Conservation (phyloP, 768 basidiomycete genomes). For the Russula griseocarnosa region DNA sequence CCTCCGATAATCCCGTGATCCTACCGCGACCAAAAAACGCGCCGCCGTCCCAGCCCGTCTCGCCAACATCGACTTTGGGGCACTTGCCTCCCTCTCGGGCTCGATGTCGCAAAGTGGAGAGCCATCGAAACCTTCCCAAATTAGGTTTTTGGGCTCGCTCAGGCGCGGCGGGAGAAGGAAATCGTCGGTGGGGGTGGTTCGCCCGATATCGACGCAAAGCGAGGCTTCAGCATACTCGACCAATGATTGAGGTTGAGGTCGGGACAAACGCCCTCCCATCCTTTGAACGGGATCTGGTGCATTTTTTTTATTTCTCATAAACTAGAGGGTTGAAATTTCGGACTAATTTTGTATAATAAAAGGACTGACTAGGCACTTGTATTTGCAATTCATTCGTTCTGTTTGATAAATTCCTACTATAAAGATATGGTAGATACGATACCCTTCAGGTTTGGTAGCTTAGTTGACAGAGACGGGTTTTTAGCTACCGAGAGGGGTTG, state of each 20-base stretch:
- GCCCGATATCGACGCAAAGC: constrained; percentile 22
- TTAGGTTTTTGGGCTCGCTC: constrained; percentile 29
- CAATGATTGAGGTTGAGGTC: background rate
- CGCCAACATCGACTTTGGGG: constrained; percentile 16
- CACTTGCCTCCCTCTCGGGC: constrained; percentile 36
- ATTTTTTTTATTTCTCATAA: constrained; percentile 3
- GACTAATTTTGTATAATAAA: background rate
- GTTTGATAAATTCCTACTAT: background rate
- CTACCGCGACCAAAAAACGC: constrained; percentile 20
- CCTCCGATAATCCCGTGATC: constrained; percentile 16
- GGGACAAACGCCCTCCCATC: background rate
- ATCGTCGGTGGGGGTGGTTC: background rate
- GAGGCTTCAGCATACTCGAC: constrained; percentile 27
- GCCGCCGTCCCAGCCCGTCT: background rate
- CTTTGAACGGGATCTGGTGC: background rate
- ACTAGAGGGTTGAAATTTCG: background rate
- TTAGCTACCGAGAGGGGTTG: background rate
- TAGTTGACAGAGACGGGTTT: background rate
- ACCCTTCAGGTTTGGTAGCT: background rate
- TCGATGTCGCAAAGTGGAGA: constrained; percentile 36
- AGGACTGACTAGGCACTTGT: constrained; percentile 7
- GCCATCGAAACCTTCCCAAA: constrained; percentile 35
- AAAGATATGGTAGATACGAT: background rate
- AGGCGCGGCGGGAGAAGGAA: constrained; percentile 1
- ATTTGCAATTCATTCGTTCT: constrained; percentile 6